Conservation (phyloP, 768 basidiomycete genomes). For the Pleurotus eryngii region DNA sequence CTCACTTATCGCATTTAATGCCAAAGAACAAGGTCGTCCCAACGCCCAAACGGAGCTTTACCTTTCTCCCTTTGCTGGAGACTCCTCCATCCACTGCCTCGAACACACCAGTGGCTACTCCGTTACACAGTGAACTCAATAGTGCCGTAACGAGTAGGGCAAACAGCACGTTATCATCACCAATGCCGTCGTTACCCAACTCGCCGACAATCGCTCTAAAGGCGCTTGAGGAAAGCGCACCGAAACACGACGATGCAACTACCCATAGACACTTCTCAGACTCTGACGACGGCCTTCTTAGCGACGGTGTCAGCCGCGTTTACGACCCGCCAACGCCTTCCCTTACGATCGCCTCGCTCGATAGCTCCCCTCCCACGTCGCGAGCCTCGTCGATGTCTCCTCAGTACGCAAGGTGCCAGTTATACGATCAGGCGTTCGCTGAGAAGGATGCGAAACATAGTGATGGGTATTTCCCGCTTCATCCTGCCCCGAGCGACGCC, state of each 20-base stretch:
- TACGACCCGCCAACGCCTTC: slow-evolving; percentile 5
- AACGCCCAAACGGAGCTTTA: background rate
- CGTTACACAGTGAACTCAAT: background rate
- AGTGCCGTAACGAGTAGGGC: background rate
- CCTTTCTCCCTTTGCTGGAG: slow-evolving; percentile 1
- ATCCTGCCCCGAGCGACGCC: too few relatives aligned
- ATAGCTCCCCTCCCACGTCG: background rate
- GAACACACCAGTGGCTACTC: background rate
- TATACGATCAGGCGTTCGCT: background rate
- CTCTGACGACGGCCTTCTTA: background rate
- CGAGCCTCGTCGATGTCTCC: slow-evolving; percentile 4
- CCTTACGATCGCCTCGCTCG: background rate
- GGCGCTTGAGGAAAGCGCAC: background rate
- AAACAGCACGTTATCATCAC: background rate
- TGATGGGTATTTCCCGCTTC: slow-evolving; percentile 1
- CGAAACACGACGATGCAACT: background rate
- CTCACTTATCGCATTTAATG: slow-evolving; percentile 1
- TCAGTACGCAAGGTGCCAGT: background rate
- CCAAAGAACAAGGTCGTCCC: background rate
- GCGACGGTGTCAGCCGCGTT: background rate
- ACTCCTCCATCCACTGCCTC: background rate
- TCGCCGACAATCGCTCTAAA: background rate
- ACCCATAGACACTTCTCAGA: background rate
- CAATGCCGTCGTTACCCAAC: background rate
- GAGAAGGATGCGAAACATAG: background rate